A percentile compares a stretch with the other conserved stretches of the same genome.
Evolutionary conservation across 352 stramenopile species (phyloP).

Genomic region (Phytopythium mirpurense): DNA sequence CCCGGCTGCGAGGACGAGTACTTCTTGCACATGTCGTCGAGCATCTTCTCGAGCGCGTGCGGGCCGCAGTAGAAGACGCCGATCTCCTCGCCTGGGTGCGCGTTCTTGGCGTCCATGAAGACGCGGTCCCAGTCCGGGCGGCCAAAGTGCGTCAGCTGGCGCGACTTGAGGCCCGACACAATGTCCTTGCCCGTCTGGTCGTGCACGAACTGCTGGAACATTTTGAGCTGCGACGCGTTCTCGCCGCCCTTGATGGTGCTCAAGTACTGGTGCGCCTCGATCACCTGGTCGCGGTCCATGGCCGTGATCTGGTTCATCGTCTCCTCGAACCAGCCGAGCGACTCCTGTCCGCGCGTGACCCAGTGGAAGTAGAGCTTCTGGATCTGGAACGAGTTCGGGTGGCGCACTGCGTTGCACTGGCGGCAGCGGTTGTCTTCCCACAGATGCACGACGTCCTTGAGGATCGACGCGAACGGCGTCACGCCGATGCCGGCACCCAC

Average conservation of each 20-base stretch:
- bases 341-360: conserved; percentile 74
- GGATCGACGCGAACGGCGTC: conserved; percentile 76
- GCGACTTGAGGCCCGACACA: conserved; percentile 70
- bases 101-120: conserved; percentile 41
- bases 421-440: conserved; percentile 73
- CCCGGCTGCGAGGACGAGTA: conserved; percentile 48
- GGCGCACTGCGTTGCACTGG: conserved; percentile 65
- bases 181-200: conserved; percentile 72
- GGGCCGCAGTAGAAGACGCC: conserved; percentile 88
- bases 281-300: conserved; percentile 72
- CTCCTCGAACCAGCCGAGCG: conserved; percentile 77
- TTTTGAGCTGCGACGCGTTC: conserved; percentile 66
- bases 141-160: conserved; percentile 82
- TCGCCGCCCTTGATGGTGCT: conserved; percentile 74
- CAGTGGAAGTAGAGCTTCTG: conserved; percentile 88
- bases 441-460: conserved; percentile 70
- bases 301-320: conserved; percentile 84
- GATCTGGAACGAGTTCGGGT: conserved; percentile 70
- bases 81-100: conserved; percentile 63
- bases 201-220: conserved; percentile 86
- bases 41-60: conserved; percentile 68
- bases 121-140: conserved; percentile 83
- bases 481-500: conserved; percentile 76
- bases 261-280: conserved; percentile 82
- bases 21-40: conserved; percentile 63